Evolutionary conservation across 2,329 filamentous ascomycete genomes (phyloP).

Genomic region (Plectosphaerella sp.): DNA sequence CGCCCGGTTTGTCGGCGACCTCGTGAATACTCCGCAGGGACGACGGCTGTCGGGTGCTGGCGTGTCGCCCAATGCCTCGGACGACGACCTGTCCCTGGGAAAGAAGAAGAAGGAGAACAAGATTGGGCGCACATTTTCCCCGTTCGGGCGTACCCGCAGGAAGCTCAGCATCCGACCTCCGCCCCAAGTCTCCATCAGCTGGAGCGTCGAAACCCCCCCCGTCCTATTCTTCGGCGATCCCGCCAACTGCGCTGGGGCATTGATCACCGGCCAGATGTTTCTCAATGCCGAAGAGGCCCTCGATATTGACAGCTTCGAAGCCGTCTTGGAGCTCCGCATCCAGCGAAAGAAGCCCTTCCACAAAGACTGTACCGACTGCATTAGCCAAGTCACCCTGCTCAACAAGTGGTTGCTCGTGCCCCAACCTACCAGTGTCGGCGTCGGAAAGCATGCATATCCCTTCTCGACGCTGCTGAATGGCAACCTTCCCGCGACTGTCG

Average conservation of each 20-base stretch:
- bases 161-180: background rate
- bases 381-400: slow-evolving; percentile 66
- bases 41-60: background rate
- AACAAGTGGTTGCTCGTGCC: slow-evolving; percentile 75
- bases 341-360: slow-evolving; percentile 79
- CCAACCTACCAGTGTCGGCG: slow-evolving; percentile 43
- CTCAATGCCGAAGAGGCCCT: slow-evolving; percentile 46
- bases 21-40: background rate
- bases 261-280: background rate
- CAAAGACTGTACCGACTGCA: slow-evolving; percentile 73
- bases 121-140: background rate
- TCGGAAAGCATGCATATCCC: slow-evolving; percentile 70
- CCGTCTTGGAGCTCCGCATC: slow-evolving; percentile 65
- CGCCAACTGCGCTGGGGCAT: background rate
- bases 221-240: slow-evolving; percentile 1
- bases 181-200: background rate
- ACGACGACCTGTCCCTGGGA: background rate
- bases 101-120: background rate
- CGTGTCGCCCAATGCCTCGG: background rate
- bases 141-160: background rate
- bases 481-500: slow-evolving; percentile 75
- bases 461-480: slow-evolving; percentile 86
- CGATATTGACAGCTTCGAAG: slow-evolving; percentile 68
- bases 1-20: background rate
- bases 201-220: background rate